Percentiles rank a stretch among this genome's conserved stretches.
phyloP scores from a whole-genome alignment of 441 rosid species.

The Isatis lusitanica region DNA sequence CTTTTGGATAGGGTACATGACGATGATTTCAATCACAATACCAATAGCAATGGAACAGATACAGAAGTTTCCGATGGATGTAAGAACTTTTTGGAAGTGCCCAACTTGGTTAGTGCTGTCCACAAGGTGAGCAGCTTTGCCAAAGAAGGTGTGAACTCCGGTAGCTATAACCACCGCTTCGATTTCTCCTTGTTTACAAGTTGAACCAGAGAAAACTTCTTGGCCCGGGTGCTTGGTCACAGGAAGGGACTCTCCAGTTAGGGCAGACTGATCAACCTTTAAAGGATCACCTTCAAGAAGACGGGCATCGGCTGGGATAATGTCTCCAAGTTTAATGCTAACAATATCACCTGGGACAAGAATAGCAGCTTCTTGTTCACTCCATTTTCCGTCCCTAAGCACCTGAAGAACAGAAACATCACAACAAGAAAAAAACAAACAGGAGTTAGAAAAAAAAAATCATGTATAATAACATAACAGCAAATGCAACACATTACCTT shows the following conservation, averaged over 20 bases:
- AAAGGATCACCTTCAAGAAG: slow-evolving; percentile 56
- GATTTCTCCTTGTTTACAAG: slow-evolving; percentile 72
- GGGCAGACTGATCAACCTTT: slow-evolving; percentile 45
- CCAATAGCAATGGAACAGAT: slow-evolving; percentile 90
- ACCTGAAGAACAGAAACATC: slow-evolving; percentile 45
- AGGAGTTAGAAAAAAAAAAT: background rate
- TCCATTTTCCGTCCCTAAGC: slow-evolving; percentile 88
- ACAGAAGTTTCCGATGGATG: slow-evolving; percentile 96
- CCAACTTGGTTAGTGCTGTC: slow-evolving; percentile 73
- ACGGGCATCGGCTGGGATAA: slow-evolving; percentile 54
- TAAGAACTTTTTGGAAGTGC: slow-evolving; percentile 87
- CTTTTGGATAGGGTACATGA: slow-evolving; percentile 88
- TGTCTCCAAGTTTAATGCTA: slow-evolving; percentile 51
- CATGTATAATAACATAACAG: background rate
- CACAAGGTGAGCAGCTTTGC: slow-evolving; percentile 73
- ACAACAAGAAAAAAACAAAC: slow-evolving; percentile 10
- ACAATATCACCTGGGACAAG: slow-evolving; percentile 85
- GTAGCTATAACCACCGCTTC: slow-evolving; percentile 74
- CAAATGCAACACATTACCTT: slow-evolving; percentile 51
- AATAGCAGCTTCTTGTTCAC: slow-evolving; percentile 81
- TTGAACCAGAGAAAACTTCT: slow-evolving; percentile 65
- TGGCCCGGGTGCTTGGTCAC: slow-evolving; percentile 60
- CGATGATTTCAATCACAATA: slow-evolving; percentile 73
- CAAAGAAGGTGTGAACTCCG: slow-evolving; percentile 70
- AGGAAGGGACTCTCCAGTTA: slow-evolving; percentile 45